Evolutionary conservation across 2,329 filamentous ascomycete genomes (phyloP).

Genomic region (Alternaria burnsii): DNA sequence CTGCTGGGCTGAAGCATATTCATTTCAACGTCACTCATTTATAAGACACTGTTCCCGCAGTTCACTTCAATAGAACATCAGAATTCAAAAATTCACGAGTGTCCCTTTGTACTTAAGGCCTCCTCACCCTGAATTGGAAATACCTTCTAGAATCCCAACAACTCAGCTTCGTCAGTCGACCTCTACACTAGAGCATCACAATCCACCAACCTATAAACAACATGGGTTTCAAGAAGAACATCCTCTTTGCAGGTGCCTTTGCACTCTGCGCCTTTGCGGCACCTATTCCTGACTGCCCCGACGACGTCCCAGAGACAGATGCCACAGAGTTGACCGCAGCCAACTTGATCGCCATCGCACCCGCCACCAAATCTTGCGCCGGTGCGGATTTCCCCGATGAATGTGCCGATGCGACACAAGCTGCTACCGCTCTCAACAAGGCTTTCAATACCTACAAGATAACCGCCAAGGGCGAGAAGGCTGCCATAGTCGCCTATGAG

Average conservation of each 20-base stretch:
- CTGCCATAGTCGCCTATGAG: conserved; percentile 74
- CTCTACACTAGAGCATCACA: not conserved
- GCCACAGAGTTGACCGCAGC: conserved; percentile 30
- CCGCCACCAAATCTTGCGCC: conserved; percentile 64
- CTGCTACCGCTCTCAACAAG: conserved; percentile 64
- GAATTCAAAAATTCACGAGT: not conserved
- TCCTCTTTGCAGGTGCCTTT: conserved; percentile 35
- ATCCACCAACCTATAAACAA: conserved; percentile 19
- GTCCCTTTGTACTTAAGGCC: not conserved
- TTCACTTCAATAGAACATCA: conserved; percentile 1
- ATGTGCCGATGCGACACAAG: conserved; percentile 67
- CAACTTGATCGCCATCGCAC: conserved; percentile 63
- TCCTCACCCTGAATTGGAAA: not conserved
- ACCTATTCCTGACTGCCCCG: conserved; percentile 24
- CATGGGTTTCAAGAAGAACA: conserved; percentile 37
- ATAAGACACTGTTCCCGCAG: not conserved
- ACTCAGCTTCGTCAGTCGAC: not conserved
- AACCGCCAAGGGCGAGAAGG: conserved; percentile 66
- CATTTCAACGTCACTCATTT: conserved; percentile 18
- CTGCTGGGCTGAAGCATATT: conserved; percentile 21
- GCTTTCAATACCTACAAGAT: conserved; percentile 68
- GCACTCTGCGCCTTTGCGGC: conserved; percentile 51
- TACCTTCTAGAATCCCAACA: not conserved
- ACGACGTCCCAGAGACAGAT: conserved; percentile 7
- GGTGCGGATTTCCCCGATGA: conserved; percentile 59